These are phyloP conservation scores for Kodamaea nitidulidarum DNA, from an alignment of 805 yeast genomes.

Conservation along the genomic window DNA sequence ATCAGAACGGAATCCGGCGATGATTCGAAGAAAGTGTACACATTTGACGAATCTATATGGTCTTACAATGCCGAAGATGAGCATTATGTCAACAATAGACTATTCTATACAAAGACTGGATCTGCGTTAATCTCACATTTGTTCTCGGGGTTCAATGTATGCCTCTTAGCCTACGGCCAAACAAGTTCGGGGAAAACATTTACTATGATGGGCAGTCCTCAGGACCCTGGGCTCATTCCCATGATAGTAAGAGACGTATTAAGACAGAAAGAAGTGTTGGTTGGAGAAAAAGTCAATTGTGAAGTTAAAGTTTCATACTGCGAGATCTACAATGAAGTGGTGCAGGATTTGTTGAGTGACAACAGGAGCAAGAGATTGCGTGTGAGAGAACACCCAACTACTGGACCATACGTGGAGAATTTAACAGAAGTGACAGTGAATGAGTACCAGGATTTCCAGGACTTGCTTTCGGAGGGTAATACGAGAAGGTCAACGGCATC, in stretches of 20 bases:
- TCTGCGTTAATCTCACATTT: slow-evolving; percentile 51
- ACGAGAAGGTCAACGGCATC: slow-evolving; percentile 61
- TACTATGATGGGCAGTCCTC: slow-evolving; percentile 41
- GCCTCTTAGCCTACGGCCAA: slow-evolving; percentile 42
- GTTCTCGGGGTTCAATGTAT: slow-evolving; percentile 40
- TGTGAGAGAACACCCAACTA: slow-evolving; percentile 62
- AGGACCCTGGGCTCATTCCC: slow-evolving; percentile 36
- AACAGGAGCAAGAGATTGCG: slow-evolving; percentile 29
- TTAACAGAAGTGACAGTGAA: slow-evolving; percentile 49
- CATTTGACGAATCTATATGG: slow-evolving; percentile 52
- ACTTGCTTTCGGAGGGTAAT: slow-evolving; percentile 49
- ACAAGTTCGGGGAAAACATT: slow-evolving; percentile 41
- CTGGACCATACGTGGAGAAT: slow-evolving; percentile 72
- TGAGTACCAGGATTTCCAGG: slow-evolving; percentile 47
- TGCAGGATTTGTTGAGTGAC: slow-evolving; percentile 52
- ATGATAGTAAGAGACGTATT: slow-evolving; percentile 52
- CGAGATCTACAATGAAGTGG: slow-evolving; percentile 77
- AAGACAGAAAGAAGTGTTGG: slow-evolving; percentile 32
- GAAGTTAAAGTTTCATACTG: slow-evolving; percentile 53
- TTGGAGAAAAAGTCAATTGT: slow-evolving; percentile 36
- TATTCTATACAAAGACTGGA: slow-evolving; percentile 54
- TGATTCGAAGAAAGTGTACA: slow-evolving; percentile 24
- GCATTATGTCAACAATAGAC: slow-evolving; percentile 44
- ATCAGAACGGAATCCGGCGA: slow-evolving; percentile 10
- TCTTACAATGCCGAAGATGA: slow-evolving; percentile 35